phyloP scores from a whole-genome alignment of 169 alveolate genomes.

The Plasmodium inui region DNA sequence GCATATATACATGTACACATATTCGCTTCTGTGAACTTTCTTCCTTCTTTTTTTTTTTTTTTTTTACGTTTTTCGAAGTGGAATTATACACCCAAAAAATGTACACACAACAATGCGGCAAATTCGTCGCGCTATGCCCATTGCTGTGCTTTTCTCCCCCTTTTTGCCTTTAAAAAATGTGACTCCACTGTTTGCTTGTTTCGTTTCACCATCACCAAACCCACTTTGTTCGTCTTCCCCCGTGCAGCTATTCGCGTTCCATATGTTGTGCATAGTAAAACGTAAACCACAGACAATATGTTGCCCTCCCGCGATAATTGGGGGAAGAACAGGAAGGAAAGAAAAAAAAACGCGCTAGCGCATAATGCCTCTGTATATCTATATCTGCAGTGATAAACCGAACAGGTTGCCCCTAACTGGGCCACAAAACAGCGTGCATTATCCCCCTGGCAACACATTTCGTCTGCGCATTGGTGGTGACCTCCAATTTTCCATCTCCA shows the following conservation, averaged over 20 bases:
- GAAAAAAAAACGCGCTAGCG: not conserved
- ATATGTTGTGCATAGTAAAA: not conserved
- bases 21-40: not conserved
- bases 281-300: not conserved
- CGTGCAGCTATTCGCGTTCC: not conserved
- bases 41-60: not conserved
- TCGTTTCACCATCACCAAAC: not conserved
- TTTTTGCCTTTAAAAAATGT: not conserved
- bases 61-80: constrained; percentile 18
- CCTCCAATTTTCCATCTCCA: not conserved
- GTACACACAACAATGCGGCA: not conserved
- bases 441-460: not conserved
- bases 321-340: not conserved
- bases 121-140: not conserved
- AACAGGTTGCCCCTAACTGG: not conserved
- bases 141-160: not conserved
- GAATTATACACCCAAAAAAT: not conserved
- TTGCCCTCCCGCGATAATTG: not conserved
- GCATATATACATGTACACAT: not conserved
- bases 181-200: not conserved
- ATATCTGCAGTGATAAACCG: not conserved
- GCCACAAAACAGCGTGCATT: not conserved
- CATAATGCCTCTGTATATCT: not conserved
- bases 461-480: not conserved
- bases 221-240: not conserved